Percentiles rank a stretch among this genome's conserved stretches.
Conservation (phyloP, 345 rosid genomes). For the Pseudoturritis turrita region DNA sequence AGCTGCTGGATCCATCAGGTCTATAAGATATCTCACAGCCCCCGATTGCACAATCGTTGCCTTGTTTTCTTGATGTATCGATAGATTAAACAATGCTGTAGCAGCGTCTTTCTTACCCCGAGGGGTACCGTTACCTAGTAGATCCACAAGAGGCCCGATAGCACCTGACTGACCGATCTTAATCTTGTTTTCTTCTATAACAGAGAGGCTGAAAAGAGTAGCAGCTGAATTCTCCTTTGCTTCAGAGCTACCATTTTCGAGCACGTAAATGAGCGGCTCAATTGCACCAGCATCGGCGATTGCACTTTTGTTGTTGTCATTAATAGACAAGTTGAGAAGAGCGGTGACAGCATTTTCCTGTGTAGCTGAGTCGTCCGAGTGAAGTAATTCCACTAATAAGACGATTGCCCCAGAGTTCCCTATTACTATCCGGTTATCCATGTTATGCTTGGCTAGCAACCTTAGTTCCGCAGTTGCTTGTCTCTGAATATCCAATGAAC, state of each 20-base stretch:
- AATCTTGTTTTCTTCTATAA: constrained; percentile 83
- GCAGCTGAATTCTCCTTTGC: constrained; percentile 97
- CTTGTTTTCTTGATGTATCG: constrained; percentile 93
- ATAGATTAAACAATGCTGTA: constrained; percentile 92
- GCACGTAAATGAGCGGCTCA: constrained; percentile 80
- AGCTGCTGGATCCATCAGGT: constrained; percentile 96
- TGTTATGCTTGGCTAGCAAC: constrained; percentile 75
- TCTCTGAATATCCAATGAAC: constrained; percentile 61
- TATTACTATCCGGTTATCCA: constrained; percentile 81
- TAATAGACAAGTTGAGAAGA: constrained; percentile 88
- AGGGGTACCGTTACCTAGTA: constrained; percentile 83
- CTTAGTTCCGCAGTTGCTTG: constrained; percentile 59
- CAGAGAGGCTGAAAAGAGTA: constrained; percentile 94
- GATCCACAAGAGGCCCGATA: constrained; percentile 77
- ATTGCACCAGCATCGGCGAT: constrained; percentile 90
- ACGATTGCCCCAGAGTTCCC: constrained; percentile 76
- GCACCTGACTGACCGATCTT: constrained; percentile 96
- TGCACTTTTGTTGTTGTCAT: constrained; percentile 75
- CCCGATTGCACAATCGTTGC: constrained; percentile 81
- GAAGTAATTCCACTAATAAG: constrained; percentile 70
- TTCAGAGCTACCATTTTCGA: constrained; percentile 77
- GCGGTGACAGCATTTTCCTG: constrained; percentile 94
- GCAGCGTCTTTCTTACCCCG: constrained; percentile 97
- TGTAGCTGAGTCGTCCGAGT: constrained; percentile 47
- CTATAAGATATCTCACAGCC: constrained; percentile 83